These are phyloP conservation scores for Aspergillus aculeatus DNA, from an alignment of 2,329 filamentous ascomycete species.

Conservation along the genomic window DNA sequence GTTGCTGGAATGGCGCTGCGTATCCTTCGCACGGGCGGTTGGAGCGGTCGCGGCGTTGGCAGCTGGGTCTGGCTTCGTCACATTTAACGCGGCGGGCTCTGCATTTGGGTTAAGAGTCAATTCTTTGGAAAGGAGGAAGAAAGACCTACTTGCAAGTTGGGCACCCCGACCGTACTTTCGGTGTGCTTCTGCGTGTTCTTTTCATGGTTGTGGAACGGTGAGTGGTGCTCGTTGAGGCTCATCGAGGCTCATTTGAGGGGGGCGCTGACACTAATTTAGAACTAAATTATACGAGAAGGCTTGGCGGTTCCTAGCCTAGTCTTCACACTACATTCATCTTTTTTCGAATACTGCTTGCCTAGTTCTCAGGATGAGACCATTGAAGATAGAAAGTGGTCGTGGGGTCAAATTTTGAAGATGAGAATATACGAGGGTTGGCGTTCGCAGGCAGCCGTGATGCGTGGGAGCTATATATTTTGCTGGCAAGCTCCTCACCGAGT, in stretches of 20 bases:
- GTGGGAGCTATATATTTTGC: no score
- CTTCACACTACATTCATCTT: no score
- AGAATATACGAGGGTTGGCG: no score
- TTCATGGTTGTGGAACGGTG: background rate
- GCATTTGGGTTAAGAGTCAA: background rate
- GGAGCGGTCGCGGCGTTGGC: slow-evolving; percentile 10
- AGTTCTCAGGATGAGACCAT: no score
- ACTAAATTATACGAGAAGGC: background rate
- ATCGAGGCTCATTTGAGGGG: background rate
- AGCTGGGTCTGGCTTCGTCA: slow-evolving; percentile 12
- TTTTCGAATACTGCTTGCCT: no score
- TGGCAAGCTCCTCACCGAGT: no score
- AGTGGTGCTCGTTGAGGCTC: no score
- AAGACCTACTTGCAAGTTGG: slow-evolving; percentile 8
- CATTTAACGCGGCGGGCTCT: slow-evolving; percentile 14
- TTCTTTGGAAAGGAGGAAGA: background rate
- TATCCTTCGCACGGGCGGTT: slow-evolving; percentile 5
- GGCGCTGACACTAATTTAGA: background rate
- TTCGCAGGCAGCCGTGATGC: no score
- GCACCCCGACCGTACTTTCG: slow-evolving; percentile 13
- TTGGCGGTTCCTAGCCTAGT: background rate
- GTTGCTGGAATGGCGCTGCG: background rate
- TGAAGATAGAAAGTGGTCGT: no score
- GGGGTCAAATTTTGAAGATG: no score
- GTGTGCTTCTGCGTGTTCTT: background rate